These are phyloP conservation scores for Penicillium chermesinum DNA, from an alignment of 495 filamentous ascomycete genomes.

Conservation along the genomic window DNA sequence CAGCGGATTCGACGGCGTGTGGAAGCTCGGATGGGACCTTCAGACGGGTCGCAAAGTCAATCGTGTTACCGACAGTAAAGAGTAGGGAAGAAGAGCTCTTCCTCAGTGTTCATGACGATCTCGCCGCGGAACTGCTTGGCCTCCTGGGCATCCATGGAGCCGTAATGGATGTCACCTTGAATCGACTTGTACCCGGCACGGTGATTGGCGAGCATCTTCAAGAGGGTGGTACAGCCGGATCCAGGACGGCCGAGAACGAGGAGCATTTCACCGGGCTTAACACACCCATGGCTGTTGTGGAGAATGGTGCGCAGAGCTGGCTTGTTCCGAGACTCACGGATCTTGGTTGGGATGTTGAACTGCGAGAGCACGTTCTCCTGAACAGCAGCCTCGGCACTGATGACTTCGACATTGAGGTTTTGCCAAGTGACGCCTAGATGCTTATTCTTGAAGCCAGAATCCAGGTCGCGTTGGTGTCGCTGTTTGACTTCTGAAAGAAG, in stretches of 20 bases:
- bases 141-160: conserved; percentile 50
- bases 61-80: conserved; percentile 67
- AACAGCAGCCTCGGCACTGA: conserved; percentile 40
- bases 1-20: conserved; percentile 37
- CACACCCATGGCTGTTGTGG: conserved; percentile 39
- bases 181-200: conserved; percentile 52
- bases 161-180: conserved; percentile 55
- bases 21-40: conserved; percentile 35
- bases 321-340: conserved; percentile 35
- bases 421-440: conserved; percentile 55
- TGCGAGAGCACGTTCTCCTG: conserved; percentile 50
- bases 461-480: conserved; percentile 41
- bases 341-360: conserved; percentile 48
- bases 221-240: conserved; percentile 40
- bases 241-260: conserved; percentile 44
- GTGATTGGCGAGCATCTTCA: conserved; percentile 64
- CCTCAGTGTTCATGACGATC: conserved; percentile 65
- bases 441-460: conserved; percentile 40
- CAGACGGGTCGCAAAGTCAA: conserved; percentile 56
- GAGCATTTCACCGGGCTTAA: conserved; percentile 52
- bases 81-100: conserved; percentile 66
- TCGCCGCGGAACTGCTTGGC: conserved; percentile 61
- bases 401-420: conserved; percentile 40
- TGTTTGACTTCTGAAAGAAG: conserved; percentile 42
- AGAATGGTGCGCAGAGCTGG: conserved; percentile 35